Conservation (phyloP, 2,329 filamentous ascomycete species). For the Lachnellula subtilissima region DNA sequence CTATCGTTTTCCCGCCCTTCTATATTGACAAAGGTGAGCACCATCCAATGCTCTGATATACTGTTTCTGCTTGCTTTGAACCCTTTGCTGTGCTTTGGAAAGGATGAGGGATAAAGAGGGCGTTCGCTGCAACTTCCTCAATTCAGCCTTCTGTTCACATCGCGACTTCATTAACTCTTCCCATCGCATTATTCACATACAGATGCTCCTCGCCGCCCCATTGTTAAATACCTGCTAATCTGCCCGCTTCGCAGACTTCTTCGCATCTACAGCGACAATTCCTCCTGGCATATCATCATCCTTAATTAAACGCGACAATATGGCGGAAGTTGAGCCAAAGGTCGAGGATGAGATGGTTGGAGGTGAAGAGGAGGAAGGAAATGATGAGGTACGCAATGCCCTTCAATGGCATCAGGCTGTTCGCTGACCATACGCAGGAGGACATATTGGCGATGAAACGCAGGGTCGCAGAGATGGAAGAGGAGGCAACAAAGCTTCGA, state of each 20-base stretch:
- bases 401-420: conserved; percentile 1
- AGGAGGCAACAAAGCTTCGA: conserved; percentile 77
- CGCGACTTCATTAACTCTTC: background rate
- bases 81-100: no score
- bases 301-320: conserved; percentile 11
- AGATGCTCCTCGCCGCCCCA: no score
- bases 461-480: conserved; percentile 84
- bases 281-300: background rate
- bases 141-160: background rate
- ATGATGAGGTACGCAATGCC: conserved; percentile 28
- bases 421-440: conserved; percentile 43
- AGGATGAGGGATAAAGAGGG: no score
- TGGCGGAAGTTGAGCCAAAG: conserved; percentile 28
- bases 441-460: conserved; percentile 86
- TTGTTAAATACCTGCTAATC: background rate
- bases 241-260: background rate
- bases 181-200: background rate
- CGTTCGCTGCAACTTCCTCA: background rate
- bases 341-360: conserved; percentile 25
- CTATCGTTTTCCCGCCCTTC: background rate
- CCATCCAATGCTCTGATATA: background rate
- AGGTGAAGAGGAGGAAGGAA: conserved; percentile 29
- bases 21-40: background rate
- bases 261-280: conserved; percentile 1
- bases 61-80: background rate